Evolutionary conservation across 202 grass and related monocot genomes (phyloP), one percentile per base, ranked within the genome.

Genomic region (Musa balbisiana): DNA sequence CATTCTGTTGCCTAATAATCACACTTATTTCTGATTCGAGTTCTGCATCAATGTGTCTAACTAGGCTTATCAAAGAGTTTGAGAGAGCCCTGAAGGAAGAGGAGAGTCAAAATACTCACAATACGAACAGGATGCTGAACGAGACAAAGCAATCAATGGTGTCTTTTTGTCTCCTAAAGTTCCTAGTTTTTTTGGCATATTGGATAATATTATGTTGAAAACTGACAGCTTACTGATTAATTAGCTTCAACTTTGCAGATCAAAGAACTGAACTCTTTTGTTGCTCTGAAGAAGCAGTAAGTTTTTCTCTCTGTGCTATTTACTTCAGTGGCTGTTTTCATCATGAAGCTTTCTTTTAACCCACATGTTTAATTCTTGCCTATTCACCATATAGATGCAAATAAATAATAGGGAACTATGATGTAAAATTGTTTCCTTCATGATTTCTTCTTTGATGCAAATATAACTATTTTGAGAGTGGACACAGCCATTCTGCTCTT

Each of bases 241-340:
- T 73, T 71, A 15, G 26, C 58, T 83, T 53, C 50, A 81, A 43
- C 84, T 91, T 91, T 78, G 73, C 86, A 97, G 93, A 93, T 97
- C 74, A 97, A 97, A 86, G 90, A 97, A 85, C 49, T 97, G 58
- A 97, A 97, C 73, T 92, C 93, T 23, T 97, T 84, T 62, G 93
- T 97, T 79, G 93, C 93, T 82, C 76, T 97, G 33, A 97, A 97
- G 93, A 97, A 97, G 71, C 93, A 93, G 93, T 97, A 75, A 90
- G 93, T 92, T 65, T 73, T 52, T 80, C 56, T 52, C 82, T 63
- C 79, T 81, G 17, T 72, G 23, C 1, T 78, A 20, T 75, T 83
- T 86, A 24, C 62, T 76, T 23, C 74, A 14, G 51, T 60, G 1
- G 19, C n/a, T 60, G 25, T 52, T 21, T 23, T 69, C 55, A 12